Base-by-base conservation (phyloP, 2,329 filamentous ascomycete genomes). In the Aspergillus terreus region DNA sequence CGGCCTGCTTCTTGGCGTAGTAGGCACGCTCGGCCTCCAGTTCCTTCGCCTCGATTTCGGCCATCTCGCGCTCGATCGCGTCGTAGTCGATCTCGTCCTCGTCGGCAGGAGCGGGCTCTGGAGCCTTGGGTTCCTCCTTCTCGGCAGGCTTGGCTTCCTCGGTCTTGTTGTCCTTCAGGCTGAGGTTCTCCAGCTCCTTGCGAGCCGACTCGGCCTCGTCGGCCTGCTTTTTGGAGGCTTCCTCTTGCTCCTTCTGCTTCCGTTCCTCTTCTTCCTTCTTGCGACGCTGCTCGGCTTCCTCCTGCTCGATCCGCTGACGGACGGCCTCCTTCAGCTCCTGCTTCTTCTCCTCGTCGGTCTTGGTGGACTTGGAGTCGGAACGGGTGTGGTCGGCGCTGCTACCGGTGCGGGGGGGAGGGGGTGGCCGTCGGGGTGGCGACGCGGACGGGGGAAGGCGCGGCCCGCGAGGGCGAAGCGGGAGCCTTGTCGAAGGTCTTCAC, bases 291-390 rank as follows among this genome's bases (percentile, higher is more conserved):
- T 71, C 72, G 38, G 71, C 77, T 50, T 84, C 83, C 47, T 82
- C 82, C 66, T 85, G 83, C 53, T 77, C 74, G 59, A 81, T 78
- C 63, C 76, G 77, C 59, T 75, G 71, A 25, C 71, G 73, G 48
- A 79, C 73, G 11, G 74, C 71, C 52, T 78, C 75, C 66, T 80
- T 81, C 66, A 95, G 86, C 67, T 90, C 86, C 68, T 88, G 84
- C 71, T 87, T 87, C 57, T 90, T 90, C 73, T 96, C 88, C 68
- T 92, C 87, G 33, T 83, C 82, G 1, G 87, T 87, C 79, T 94
- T 94, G 40, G 76, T 76, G 21, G 78, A 78, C 65, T 78, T 81
- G 71, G 86, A 92, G 47, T 95, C 90, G 14, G 83, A 79, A 40
- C 89, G 86, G 49, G 73, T 74, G 62, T 94, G 88, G 17, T 86